Conservation (phyloP, 768 basidiomycete species). For the Dacryopinax spathularia region DNA sequence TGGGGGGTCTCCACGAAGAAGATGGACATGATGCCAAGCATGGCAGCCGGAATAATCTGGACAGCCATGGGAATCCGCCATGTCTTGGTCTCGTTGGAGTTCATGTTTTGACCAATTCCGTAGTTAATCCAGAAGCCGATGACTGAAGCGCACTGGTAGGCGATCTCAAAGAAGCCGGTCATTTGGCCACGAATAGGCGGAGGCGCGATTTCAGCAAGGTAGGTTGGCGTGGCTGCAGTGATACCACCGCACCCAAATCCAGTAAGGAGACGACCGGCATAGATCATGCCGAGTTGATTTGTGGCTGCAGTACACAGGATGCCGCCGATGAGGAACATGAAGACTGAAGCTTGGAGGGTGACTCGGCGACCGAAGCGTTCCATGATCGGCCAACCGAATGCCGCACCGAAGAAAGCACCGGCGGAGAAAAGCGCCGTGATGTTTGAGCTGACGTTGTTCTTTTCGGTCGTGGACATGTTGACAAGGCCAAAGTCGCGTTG, state of each 20-base stretch:
- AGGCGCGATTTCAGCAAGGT: conserved; percentile 34
- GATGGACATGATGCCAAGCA: conserved; percentile 10
- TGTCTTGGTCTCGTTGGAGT: conserved; percentile 10
- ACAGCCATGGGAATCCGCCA: conserved; percentile 25
- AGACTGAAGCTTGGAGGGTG: conserved; percentile 23
- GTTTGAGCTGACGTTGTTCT: conserved; percentile 29
- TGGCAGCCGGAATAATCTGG: conserved; percentile 18
- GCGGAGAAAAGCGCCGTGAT: conserved; percentile 36
- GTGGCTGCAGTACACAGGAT: conserved; percentile 21
- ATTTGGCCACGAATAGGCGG: conserved; percentile 35
- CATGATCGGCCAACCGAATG: conserved; percentile 27
- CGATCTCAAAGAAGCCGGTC: conserved; percentile 37
- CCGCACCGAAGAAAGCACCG: conserved; percentile 31
- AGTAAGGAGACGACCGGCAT: conserved; percentile 31
- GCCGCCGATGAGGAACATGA: conserved; percentile 32
- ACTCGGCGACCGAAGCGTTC: conserved; percentile 29
- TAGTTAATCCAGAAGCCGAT: conserved; percentile 26
- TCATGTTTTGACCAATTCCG: conserved; percentile 12
- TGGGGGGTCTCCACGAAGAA: conserved; percentile 26
- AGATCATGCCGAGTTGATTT: conserved; percentile 22
- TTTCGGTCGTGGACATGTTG: conserved; percentile 20
- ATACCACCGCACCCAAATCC: conserved; percentile 30
- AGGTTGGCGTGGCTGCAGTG: conserved; percentile 23
- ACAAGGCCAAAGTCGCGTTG: conserved; percentile 32
- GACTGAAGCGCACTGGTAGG: conserved; percentile 36